Evolutionary conservation across 495 filamentous ascomycete genomes (phyloP), one percentile per base, ranked within the genome.

Genomic region (Podospora didyma): DNA sequence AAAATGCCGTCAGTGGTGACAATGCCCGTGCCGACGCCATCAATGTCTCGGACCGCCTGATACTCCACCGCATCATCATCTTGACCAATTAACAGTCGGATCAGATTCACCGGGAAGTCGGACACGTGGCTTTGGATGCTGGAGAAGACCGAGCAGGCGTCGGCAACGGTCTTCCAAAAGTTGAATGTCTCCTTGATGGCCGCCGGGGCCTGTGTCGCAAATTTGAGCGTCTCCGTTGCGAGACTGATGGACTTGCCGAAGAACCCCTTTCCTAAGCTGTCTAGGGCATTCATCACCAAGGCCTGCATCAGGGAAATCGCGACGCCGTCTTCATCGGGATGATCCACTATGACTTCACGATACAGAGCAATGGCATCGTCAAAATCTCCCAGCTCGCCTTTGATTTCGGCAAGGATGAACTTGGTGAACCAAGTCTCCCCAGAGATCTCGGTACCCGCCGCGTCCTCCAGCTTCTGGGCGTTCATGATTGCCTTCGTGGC

Each of bases 361-460:
- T 97, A 96, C 26, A 86, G 82, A 12, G 72, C 62, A 59, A 93
- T 88, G 10, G 94, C 89, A 31, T 87, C 86, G 49, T 93, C 89
- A 67, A 87, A 96, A 17, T 96, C 86, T 10, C 92, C 90, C 34
- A 97, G 79, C 69, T 97, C 94, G 39, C 94, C 82, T 63, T 89
- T 87, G 17, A 97, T 88, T 57, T 99, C 97, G 2, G 92, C 93
- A n/a, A 96, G 79, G 85, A 99, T 96, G 65, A 97, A 96, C 60
- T 89, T 87, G 7, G 90, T 89, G 67, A 97, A 97, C 94, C 94
- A 99, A 34, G 82, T 85, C 41, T 92, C 86, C 10, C 76, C 76
- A 16, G 74, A 69, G 14, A 67, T 68, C 6, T 62, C 49, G 41
- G 64, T 63, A 34, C 75, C 70, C 2, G 75, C 63, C 4, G 82